These are phyloP conservation scores for Eutypa lata DNA, from an alignment of 2,329 filamentous ascomycete species.

Conservation along the genomic window DNA sequence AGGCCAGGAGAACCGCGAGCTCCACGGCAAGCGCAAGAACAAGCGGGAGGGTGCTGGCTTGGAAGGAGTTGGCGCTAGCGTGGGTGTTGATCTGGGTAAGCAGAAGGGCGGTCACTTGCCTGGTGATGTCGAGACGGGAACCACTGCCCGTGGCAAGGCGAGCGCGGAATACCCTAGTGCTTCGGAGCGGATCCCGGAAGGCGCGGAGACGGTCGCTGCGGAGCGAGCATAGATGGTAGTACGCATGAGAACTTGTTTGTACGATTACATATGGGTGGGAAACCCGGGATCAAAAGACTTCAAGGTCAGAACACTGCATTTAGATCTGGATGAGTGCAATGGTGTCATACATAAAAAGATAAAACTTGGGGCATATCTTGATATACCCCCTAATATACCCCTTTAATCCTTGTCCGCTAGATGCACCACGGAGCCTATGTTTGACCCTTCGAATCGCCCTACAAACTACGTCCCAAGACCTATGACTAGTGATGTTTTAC, in stretches of 20 bases:
- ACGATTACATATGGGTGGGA: slow-evolving; percentile 15
- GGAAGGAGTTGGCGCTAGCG: slow-evolving; percentile 35
- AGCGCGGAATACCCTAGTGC: slow-evolving; percentile 21
- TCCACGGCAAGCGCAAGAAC: slow-evolving; percentile 31
- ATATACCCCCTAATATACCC: no score
- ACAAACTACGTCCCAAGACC: no score
- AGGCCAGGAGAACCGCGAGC: slow-evolving; percentile 40
- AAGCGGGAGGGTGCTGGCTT: slow-evolving; percentile 37
- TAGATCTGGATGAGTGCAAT: no score
- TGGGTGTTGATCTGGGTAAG: slow-evolving; percentile 21
- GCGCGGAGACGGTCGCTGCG: slow-evolving; percentile 24
- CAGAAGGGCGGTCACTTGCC: slow-evolving; percentile 28
- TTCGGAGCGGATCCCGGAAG: slow-evolving; percentile 19
- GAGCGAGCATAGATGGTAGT: slow-evolving; percentile 13
- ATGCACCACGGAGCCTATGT: no score
- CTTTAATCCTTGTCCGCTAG: no score
- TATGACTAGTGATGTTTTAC: no score
- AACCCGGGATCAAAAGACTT: no score
- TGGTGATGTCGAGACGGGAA: slow-evolving; percentile 25
- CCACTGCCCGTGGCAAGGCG: slow-evolving; percentile 16
- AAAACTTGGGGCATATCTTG: no score
- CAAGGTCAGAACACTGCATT: no score
- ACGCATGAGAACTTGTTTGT: no score
- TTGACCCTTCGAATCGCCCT: no score
- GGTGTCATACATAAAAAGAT: no score